phyloP scores from a whole-genome alignment of 805 yeast genomes.

The Candida silvatica region DNA sequence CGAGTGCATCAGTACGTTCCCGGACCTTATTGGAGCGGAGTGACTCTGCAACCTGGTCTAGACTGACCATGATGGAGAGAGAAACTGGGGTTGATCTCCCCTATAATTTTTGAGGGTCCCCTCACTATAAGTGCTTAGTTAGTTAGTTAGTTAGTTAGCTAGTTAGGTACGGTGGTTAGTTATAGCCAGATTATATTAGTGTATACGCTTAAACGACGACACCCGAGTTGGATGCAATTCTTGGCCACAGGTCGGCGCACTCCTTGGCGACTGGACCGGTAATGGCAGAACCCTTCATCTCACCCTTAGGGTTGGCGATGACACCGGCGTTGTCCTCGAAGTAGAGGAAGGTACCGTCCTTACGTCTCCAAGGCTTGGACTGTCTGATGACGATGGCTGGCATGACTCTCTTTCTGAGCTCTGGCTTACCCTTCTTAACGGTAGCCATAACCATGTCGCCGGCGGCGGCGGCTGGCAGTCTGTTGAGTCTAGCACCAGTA shows the following conservation, averaged over 20 bases:
- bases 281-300: slow-evolving; percentile 99
- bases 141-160: too few relatives aligned
- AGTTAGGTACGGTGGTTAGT: too few relatives aligned
- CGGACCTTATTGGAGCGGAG: slow-evolving; percentile 43
- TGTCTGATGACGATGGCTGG: slow-evolving; percentile 99
- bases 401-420: slow-evolving; percentile 99
- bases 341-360: slow-evolving; percentile 99
- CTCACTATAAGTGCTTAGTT: too few relatives aligned
- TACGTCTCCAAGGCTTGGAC: slow-evolving; percentile 99
- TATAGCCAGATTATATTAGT: too few relatives aligned
- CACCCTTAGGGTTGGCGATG: slow-evolving; percentile 99
- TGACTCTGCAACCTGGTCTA: slow-evolving; percentile 7
- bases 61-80: too few relatives aligned
- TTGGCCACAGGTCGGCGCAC: slow-evolving; percentile 99
- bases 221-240: slow-evolving; percentile 99
- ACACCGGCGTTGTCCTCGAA: slow-evolving; percentile 99
- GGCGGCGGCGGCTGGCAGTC: slow-evolving; percentile 99
- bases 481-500: slow-evolving; percentile 98
- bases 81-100: too few relatives aligned
- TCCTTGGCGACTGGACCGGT: slow-evolving; percentile 99
- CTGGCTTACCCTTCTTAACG: slow-evolving; percentile 99
- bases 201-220: slow-evolving; percentile 98
- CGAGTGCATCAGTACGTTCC: slow-evolving; percentile 46
- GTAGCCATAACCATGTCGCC: slow-evolving; percentile 99
- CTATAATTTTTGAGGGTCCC: too few relatives aligned